Percentiles rank a stretch among this genome's conserved stretches.
phyloP scores from a whole-genome alignment of 1,284 basidiomycete genomes.

The Afroboletus lepidellus region DNA sequence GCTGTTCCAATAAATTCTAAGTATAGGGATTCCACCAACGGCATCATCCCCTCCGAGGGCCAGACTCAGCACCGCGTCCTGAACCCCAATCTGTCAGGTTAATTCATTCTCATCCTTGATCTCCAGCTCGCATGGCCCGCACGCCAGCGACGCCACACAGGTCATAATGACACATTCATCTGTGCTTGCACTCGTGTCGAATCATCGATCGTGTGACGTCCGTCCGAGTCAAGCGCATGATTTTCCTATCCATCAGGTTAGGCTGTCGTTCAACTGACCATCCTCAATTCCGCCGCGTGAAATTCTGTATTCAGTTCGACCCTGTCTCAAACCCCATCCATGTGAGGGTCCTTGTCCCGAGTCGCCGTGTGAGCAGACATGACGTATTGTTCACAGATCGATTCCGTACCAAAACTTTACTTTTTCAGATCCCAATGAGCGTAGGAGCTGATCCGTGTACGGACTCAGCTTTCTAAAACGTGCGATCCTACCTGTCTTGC shows the following conservation, averaged over 20 bases:
- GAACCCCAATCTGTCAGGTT: conserved; percentile 22
- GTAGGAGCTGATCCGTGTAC: conserved; percentile 14
- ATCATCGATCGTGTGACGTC: conserved; percentile 8
- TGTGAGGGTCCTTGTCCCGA: conserved; percentile 8
- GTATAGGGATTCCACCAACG: conserved; percentile 19
- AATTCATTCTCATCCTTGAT: conserved; percentile 21
- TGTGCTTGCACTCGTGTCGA: conserved; percentile 4
- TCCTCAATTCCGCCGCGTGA: conserved; percentile 25
- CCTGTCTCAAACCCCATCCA: conserved; percentile 17
- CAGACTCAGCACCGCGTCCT: conserved; percentile 1
- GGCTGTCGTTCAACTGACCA: conserved; percentile 12
- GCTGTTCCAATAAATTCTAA: too few species aligned
- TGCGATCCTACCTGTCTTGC: conserved; percentile 3
- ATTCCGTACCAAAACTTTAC: conserved; percentile 11
- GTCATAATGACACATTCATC: conserved; percentile 21
- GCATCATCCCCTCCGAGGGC: conserved; percentile 21
- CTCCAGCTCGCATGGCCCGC: conserved; percentile 18
- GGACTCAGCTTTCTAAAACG: conserved; percentile 9
- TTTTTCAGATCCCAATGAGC: conserved; percentile 8
- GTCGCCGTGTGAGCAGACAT: conserved; percentile 27
- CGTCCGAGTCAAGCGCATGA: conserved; percentile 8
- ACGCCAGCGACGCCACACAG: conserved; percentile 17
- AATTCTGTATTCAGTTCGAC: conserved; percentile 13
- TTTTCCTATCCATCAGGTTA: conserved; percentile 6
- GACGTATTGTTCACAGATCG: conserved; percentile 21